Evolutionary conservation across 164 flowering plant species (phyloP), one percentile per base, ranked within the genome.

Genomic region (Aristolochia californica): DNA sequence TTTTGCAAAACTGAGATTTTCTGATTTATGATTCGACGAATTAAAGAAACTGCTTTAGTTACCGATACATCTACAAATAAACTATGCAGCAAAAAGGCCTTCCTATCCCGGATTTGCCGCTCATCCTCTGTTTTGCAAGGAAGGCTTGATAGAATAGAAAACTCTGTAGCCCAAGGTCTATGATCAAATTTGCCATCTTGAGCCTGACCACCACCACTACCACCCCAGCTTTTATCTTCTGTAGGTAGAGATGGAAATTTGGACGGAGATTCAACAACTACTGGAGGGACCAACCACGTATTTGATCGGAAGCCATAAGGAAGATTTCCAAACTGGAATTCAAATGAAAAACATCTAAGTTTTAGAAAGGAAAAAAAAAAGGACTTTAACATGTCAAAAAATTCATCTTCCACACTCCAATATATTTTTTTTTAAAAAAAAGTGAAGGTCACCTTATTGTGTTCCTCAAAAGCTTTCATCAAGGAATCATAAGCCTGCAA

Each of bases 181-280:
- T 45, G 71, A 71, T 87, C 86, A 74, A 75, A 58, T 58, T 81
- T 67, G 47, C 80, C 78, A 56, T 74, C 56, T 76, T 78, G 73
- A 73, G 84, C 87, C 65, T 78, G 94, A 56, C 98, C 98, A 57
- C 98, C 97, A 56, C 95, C 97, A 77, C 70, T 81, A 65, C 98
- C 98, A 57, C 95, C 91, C 98, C 98, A 93, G 21, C 59, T 75
- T 69, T 88, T 91, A 80, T 93, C 97, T 76, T 93, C 98, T 13
- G 62, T 56, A 38, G 98, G 98, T 27, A 83, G 68, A 49, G 89
- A 56, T 24, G 71, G 77, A 57, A 83, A 83, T 58, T 66, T 69
- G 50, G 81, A 70, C 27, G 83, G 81, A 59, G 79, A 73, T 50
- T 82, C 91, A 7, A 65, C 72, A 71, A 78, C 67, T 48, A 78